Evolutionary conservation across 2,329 filamentous ascomycete species (phyloP).

Genomic region (Akanthomyces dipterigenus): DNA sequence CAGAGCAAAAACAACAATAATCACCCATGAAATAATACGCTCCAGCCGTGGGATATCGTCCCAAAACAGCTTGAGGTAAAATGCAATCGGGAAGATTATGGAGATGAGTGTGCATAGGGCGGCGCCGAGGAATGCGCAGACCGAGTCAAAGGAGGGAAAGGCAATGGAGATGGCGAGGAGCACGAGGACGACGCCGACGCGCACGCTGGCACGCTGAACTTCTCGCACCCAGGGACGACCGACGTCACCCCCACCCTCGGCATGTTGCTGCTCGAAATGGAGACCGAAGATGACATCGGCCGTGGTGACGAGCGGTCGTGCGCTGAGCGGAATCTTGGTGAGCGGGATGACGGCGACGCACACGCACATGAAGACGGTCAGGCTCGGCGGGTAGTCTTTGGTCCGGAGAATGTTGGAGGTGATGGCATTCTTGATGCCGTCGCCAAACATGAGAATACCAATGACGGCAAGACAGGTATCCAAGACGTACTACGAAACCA

Average conservation of each 20-base stretch:
- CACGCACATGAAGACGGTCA: slow-evolving; percentile 74
- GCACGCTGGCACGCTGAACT: slow-evolving; percentile 47
- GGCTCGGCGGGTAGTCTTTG: slow-evolving; percentile 61
- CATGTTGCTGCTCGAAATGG: slow-evolving; percentile 38
- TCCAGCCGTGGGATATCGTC: slow-evolving; percentile 60
- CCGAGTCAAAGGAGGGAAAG: slow-evolving; percentile 75
- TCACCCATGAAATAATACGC: slow-evolving; percentile 56
- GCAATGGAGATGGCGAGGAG: slow-evolving; percentile 67
- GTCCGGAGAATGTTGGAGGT: slow-evolving; percentile 81
- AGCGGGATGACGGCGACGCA: slow-evolving; percentile 90
- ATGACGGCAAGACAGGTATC: slow-evolving; percentile 76
- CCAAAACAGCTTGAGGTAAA: slow-evolving; percentile 85
- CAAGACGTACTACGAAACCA: slow-evolving; percentile 56
- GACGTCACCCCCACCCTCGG: slow-evolving; percentile 33
- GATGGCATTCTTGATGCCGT: slow-evolving; percentile 79
- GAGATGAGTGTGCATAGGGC: slow-evolving; percentile 92
- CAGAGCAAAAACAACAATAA: slow-evolving; percentile 63
- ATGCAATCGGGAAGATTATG: slow-evolving; percentile 78
- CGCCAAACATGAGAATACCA: slow-evolving; percentile 91
- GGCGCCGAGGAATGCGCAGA: slow-evolving; percentile 86
- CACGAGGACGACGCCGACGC: slow-evolving; percentile 59
- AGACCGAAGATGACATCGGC: slow-evolving; percentile 75
- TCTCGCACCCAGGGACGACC: slow-evolving; percentile 21
- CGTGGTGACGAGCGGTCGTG: slow-evolving; percentile 80
- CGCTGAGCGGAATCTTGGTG: slow-evolving; percentile 89